Evolutionary conservation across 768 basidiomycete genomes (phyloP), one percentile per base, ranked within the genome.

Genomic region (Naganishia randhawae): DNA sequence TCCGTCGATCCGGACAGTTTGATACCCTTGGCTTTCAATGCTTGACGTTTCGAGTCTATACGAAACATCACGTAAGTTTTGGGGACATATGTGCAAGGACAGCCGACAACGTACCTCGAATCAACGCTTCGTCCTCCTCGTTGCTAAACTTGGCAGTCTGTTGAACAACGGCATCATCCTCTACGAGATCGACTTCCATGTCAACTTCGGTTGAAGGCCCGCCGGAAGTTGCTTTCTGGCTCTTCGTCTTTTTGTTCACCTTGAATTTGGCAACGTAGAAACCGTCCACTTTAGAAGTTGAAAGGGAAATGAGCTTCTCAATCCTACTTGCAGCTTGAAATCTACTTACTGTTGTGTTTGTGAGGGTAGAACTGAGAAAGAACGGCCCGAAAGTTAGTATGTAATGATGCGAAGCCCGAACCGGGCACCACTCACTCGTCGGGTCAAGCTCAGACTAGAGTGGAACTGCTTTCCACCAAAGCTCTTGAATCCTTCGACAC

Each of bases 261-360:
- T 90, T 94, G 85, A 99, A 91, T 81, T 98, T 98, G 68, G 95
- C 95, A 65, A 98, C 94, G 80, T 85, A 99, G 85, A 99, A 99
- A 6, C 96, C 96, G 78, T 99, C 96, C 94, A 98, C 73, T 73
- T 53, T 19, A 32, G 14, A 16, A 17, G 41, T 7, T 4, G n/a
- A 63, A 14, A n/a, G 62, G 32, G 8, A 27, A 1, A 17, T 31
- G 19, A 39, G 39, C n/a, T 3, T 17, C 50, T 37, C 14, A 11
- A 5, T n/a, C 9, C 17, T 50, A n/a, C 35, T n/a, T 14, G 22
- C 48, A 2, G 25, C 22, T 13, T 42, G 13, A n/a, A 50, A 29
- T 13, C 25, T 8, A 50, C 71, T 42, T 37, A 73, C 73, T 96
- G 81, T 99, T 99, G 82, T 97, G 94, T 74, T 96, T 93, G 80